Base-by-base conservation (phyloP, 2,329 filamentous ascomycete species). In the Talaromyces sp. region DNA sequence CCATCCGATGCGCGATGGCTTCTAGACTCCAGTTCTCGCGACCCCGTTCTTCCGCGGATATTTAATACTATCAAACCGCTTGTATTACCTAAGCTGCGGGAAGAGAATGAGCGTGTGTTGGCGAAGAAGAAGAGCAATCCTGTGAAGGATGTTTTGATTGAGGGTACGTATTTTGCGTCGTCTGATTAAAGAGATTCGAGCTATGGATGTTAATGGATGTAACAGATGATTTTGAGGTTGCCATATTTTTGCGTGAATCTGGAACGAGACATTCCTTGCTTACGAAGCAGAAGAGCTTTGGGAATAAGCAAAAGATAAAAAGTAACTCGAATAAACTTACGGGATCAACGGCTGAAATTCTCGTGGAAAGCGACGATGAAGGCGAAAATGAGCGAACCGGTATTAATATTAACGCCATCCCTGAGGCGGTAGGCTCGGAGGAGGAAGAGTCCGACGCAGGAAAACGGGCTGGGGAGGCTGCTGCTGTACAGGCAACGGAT, bases 201-300 rank as follows among this genome's bases (percentile, higher is more conserved):
- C 7, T 5, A 31, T 1, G 27, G 6, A 31, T 37, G 31, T 22
- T 54, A 10, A 52, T 67, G 33, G 37, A 41, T 64, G 17, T 64
- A 54, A 63, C 71, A 95, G 94, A 97, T 77, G 94, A 97, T 70
- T 99, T 97, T 74, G 93, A 98, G 74, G 92, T 97, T 15, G 91
- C 93, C 43, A 90, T 99, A 69, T 98, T 97, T 79, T 83, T 99
- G 69, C 96, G 91, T 54, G 92, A 97, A 76, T 90, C 90, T 8
- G 89, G 87, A 61, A 93, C 90, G 3, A 87, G 93, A 15, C 95
- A 98, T 80, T 91, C 92, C 39, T 82, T 99, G 43, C 84, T 98
- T 65, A 90, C 89, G 64, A 96, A 95, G 77, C 88, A 91, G 71
- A 97, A 97, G 79, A 84, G 87, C 19, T 93, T 93, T 70, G 83